These are phyloP conservation scores for Paulownia fortunei DNA, from an alignment of 257 asterid species.

Conservation along the genomic window DNA sequence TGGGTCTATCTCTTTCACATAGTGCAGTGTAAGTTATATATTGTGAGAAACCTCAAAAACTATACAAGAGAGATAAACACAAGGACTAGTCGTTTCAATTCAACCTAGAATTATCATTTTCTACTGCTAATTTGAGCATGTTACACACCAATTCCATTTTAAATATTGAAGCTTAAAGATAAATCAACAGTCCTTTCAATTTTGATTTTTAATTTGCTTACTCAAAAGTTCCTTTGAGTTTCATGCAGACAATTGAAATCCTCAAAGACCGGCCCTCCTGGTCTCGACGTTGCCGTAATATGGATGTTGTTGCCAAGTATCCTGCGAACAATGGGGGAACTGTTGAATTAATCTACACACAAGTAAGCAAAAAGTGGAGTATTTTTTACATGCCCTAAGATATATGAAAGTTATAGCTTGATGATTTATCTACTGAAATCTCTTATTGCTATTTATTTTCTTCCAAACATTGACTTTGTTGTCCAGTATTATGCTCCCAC, in stretches of 20 bases:
- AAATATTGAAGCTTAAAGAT: background rate
- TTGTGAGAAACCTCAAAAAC: background rate
- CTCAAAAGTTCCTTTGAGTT: conserved; percentile 16
- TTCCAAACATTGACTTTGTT: conserved; percentile 5
- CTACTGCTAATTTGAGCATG: conserved; percentile 13
- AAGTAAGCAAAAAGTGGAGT: conserved; percentile 35
- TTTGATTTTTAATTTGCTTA: conserved; percentile 7
- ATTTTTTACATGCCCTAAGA: conserved; percentile 5
- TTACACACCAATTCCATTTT: background rate
- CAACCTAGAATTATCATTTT: background rate
- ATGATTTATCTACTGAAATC: conserved; percentile 14
- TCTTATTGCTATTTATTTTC: background rate
- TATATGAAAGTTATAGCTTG: conserved; percentile 7
- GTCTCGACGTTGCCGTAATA: conserved; percentile 44
- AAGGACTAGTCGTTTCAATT: background rate
- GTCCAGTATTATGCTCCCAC: conserved; percentile 57
- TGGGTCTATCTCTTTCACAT: conserved; percentile 13
- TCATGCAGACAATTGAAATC: conserved; percentile 45
- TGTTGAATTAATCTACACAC: conserved; percentile 50
- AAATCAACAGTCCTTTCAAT: conserved; percentile 4
- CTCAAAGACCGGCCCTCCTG: conserved; percentile 50
- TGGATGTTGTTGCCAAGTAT: conserved; percentile 41
- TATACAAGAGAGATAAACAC: conserved; percentile 9
- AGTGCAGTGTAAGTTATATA: background rate
- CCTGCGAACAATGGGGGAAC: conserved; percentile 44